Conservation (phyloP, 495 filamentous ascomycete genomes). For the Bryoglossum gracile region DNA sequence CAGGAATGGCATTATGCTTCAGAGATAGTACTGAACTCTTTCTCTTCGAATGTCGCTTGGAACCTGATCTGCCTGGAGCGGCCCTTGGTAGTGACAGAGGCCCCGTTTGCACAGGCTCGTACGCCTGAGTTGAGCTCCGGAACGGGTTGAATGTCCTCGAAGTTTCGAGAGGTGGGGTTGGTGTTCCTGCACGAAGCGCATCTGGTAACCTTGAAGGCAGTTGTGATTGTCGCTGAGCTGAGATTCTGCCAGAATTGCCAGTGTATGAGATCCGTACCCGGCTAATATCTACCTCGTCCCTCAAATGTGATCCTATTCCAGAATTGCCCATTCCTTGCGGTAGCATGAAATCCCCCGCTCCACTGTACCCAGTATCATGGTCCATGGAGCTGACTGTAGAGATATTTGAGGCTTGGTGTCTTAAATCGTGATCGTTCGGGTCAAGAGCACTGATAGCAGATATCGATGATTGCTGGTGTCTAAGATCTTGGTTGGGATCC, state of each 20-base stretch:
- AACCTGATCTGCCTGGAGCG: not conserved
- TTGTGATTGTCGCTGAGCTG: not conserved
- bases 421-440: slow-evolving; percentile 1
- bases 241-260: not conserved
- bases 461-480: slow-evolving; percentile 8
- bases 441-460: slow-evolving; percentile 15
- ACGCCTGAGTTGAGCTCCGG: slow-evolving; percentile 3
- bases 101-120: slow-evolving; percentile 7
- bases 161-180: slow-evolving; percentile 3
- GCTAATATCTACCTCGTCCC: slow-evolving; percentile 18
- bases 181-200: slow-evolving; percentile 6
- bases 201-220: slow-evolving; percentile 10
- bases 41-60: slow-evolving; percentile 7
- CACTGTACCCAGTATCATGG: too few relatives aligned
- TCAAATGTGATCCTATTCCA: not conserved
- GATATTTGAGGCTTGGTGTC: slow-evolving; percentile 2
- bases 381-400: slow-evolving; percentile 6
- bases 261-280: slow-evolving; percentile 6
- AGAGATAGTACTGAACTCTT: slow-evolving; percentile 10
- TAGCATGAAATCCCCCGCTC: slow-evolving; percentile 7
- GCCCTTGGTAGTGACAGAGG: not conserved
- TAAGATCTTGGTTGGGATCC: slow-evolving; percentile 4
- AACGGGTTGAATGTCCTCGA: slow-evolving; percentile 15
- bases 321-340: slow-evolving; percentile 11
- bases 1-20: slow-evolving; percentile 18